Conservation (phyloP, 805 yeast genomes). For the Candida berthetii region DNA sequence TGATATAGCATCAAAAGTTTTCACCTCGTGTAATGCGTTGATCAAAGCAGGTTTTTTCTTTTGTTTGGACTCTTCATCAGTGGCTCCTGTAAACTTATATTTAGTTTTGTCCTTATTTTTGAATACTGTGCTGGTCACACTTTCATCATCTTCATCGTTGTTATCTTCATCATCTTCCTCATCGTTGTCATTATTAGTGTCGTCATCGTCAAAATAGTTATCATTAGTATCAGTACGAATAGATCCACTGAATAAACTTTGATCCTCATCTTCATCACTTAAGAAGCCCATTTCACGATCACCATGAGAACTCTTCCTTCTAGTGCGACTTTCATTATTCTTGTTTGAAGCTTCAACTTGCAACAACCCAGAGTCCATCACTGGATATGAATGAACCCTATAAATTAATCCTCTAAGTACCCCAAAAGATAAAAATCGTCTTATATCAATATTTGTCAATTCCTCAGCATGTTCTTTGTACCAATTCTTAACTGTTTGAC, state of each 20-base stretch:
- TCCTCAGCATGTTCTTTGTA: constrained; percentile 54
- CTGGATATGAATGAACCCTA: constrained; percentile 72
- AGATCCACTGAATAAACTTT: neutral
- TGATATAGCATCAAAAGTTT: constrained; percentile 60
- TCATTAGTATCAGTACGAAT: neutral
- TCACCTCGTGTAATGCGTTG: constrained; percentile 42
- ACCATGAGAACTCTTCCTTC: neutral
- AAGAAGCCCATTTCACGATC: neutral
- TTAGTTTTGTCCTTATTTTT: neutral
- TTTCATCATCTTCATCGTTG: neutral
- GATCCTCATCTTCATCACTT: neutral
- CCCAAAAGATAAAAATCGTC: constrained; percentile 86
- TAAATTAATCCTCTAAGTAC: constrained; percentile 75
- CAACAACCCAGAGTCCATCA: constrained; percentile 12
- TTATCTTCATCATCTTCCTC: neutral
- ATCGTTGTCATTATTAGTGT: neutral
- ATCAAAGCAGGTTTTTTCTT: constrained; percentile 12
- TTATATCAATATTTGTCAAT: constrained; percentile 64
- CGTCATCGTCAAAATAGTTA: neutral
- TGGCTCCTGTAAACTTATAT: constrained; percentile 3
- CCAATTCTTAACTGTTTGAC: constrained; percentile 78
- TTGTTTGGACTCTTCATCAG: constrained; percentile 3
- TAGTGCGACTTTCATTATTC: constrained; percentile 1
- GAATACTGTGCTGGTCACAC: neutral
- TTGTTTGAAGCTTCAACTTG: neutral